Evolutionary conservation across 2,329 filamentous ascomycete genomes (phyloP), one percentile per base, ranked within the genome.

Genomic region (Hypoxylon sp.): DNA sequence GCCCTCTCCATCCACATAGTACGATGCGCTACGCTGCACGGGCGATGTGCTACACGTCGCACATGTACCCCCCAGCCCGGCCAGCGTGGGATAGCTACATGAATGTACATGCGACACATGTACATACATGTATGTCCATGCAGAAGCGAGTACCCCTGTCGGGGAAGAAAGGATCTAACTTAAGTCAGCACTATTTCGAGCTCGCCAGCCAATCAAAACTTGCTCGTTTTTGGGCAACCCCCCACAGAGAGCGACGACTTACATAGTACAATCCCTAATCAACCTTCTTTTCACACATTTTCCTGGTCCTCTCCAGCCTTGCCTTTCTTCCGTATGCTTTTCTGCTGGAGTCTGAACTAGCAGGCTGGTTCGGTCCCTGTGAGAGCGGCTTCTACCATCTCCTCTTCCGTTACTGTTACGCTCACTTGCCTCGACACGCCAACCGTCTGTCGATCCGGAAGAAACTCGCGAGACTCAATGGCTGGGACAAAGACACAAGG

Each of bases 121-220:
- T 35, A 35, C 31, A n/a, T 17, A 35, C 31, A 13, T 35, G n/a
- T 5, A 35, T 35, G 31, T 35, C n/a, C n/a, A n/a, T n/a, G n/a
- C n/a, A n/a, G n/a, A 35, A 35, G 31, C 42, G 49, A 37, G 48
- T 45, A 48, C 48, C 49, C 50, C 48, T 55, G 55, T 58, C 21
- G 48, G 31, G 48, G 52, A 53, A 49, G 55, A 51, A 62, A 59
- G 61, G 61, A 62, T 62, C 55, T 61, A 64, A 64, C 60, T 53
- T 40, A 68, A 64, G 56, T 64, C 54, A 61, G 61, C 60, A 67
- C 61, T 62, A 64, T 67, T 68, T 64, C n/a, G 35, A 45, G 31
- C 35, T 10, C 40, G 48, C 11, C 41, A 65, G 65, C 76, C 76
- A 78, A 78, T 79, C 71, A 76, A 79, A 79, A 78, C 77, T 78